Evolutionary conservation across 139 green algal species (phyloP), one percentile per base, ranked within the genome.

Genomic region (Auxenochlorella pyrenoidosa): DNA sequence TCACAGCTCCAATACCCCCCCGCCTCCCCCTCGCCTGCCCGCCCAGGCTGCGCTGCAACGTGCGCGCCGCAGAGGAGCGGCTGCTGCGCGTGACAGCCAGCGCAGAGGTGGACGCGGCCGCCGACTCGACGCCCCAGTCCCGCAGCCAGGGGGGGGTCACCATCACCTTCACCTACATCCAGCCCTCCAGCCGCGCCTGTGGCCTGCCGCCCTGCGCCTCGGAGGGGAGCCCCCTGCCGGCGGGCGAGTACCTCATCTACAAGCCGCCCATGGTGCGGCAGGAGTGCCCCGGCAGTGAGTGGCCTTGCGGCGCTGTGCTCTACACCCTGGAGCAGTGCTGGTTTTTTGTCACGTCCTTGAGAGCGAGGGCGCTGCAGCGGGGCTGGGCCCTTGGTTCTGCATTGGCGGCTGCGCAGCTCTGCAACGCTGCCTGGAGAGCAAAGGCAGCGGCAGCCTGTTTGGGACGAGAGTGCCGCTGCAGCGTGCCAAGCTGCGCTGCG

Each of bases 281-380:
- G 36, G 36, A 77, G 70, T 77, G 70, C 70, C 70, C 70, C 70
- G 70, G 70, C 38, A 51, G 70, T 77, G 70, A 77, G 70, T 77
- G 68, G 10, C 21, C 15, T 6, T 38, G 21, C 68, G 3, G 10
- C 47, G 21, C 24, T 68, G 60, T 12, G 8, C 60, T 4, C 60
- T 68, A 6, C 22, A 68, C 60, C 3, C n/a, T n/a, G n/a, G n/a
- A n/a, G n/a, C n/a, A n/a, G n/a, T n/a, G n/a, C n/a, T n/a, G n/a
- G n/a, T n/a, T n/a, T n/a, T n/a, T n/a, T n/a, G n/a, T n/a, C n/a
- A n/a, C n/a, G n/a, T n/a, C 15, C 60, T 68, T 12, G 5, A 3
- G 22, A 68, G 22, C 60, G 10, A 68, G 24, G 60, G 24, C 63
- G 63, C 63, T 71, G 63, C 32, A n/a, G n/a, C n/a, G n/a, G n/a